phyloP scores from a whole-genome alignment of 768 basidiomycete species.

The Hortiboletus campestris region DNA sequence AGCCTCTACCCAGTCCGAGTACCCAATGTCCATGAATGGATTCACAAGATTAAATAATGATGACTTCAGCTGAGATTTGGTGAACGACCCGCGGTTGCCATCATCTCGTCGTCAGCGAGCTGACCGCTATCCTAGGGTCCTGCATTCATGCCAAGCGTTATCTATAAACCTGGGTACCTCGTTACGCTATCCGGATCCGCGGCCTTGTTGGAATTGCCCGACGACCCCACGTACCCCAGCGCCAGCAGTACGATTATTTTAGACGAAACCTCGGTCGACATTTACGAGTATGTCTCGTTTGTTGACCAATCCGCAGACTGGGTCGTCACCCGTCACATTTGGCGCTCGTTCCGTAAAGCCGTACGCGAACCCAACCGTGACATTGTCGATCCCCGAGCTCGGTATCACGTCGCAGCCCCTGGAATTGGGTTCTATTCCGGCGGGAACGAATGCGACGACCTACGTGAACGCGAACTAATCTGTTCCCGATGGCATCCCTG shows the following conservation, averaged over 20 bases:
- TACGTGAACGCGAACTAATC: constrained; percentile 46
- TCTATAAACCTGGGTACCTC: constrained; percentile 55
- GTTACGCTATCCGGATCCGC: constrained; percentile 37
- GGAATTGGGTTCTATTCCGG: constrained; percentile 18
- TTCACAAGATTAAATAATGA: constrained; percentile 51
- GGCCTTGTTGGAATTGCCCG: constrained; percentile 20
- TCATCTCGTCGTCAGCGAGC: neutral
- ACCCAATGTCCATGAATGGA: constrained; percentile 45
- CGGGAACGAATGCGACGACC: constrained; percentile 28
- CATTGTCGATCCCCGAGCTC: constrained; percentile 48
- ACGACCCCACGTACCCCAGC: constrained; percentile 24
- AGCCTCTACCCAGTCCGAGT: constrained; percentile 42
- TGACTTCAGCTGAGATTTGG: constrained; percentile 67
- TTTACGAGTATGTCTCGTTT: constrained; percentile 48
- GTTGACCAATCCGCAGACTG: constrained; percentile 49
- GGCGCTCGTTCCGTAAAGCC: constrained; percentile 43
- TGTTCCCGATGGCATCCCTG: constrained; percentile 44
- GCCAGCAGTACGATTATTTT: constrained; percentile 38
- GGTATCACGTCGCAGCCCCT: constrained; percentile 36
- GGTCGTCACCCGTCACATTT: constrained; percentile 50
- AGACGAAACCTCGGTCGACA: constrained; percentile 53
- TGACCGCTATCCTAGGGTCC: constrained; percentile 39
- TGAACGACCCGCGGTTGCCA: constrained; percentile 14
- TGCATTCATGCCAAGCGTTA: constrained; percentile 54
- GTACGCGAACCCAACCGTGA: constrained; percentile 36